Conservation (phyloP, 2,329 filamentous ascomycete species). For the Moelleriella libera region DNA sequence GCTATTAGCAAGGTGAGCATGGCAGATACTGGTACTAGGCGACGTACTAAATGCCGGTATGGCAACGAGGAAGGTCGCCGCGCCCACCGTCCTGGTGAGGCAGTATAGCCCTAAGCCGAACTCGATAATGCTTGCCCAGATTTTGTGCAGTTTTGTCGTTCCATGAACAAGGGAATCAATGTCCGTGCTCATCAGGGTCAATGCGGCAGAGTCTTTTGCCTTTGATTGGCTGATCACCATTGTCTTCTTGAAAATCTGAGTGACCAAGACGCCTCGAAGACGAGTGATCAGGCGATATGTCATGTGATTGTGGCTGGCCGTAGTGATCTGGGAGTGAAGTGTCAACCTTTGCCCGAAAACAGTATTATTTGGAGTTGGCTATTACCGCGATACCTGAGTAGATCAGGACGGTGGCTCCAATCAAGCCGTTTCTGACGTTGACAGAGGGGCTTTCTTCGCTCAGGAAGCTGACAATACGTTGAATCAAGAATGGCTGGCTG, state of each 20-base stretch:
- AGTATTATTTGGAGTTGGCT: background rate
- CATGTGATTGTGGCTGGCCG: conserved; percentile 14
- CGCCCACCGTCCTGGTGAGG: conserved; percentile 2
- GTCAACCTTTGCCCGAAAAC: conserved; percentile 2
- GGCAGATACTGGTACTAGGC: background rate
- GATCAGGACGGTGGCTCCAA: conserved; percentile 22
- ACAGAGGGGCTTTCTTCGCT: conserved; percentile 7
- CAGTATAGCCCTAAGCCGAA: conserved; percentile 5
- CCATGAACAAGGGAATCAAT: conserved; percentile 18
- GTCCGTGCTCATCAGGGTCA: conserved; percentile 31
- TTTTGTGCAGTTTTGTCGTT: conserved; percentile 13
- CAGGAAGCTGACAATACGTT: conserved; percentile 14
- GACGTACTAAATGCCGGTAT: conserved; percentile 49
- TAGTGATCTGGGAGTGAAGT: conserved; percentile 1
- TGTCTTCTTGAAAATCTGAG: conserved; percentile 34
- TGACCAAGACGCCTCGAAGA: conserved; percentile 17
- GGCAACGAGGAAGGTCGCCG: conserved; percentile 21
- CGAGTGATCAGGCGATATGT: conserved; percentile 16
- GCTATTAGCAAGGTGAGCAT: conserved; percentile 6
- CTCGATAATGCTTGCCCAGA: conserved; percentile 18
- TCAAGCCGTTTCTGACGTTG: conserved; percentile 16
- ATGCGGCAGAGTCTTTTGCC: conserved; percentile 18
- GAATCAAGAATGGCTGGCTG: conserved; percentile 25
- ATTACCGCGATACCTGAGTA: conserved; percentile 26
- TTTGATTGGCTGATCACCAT: conserved; percentile 14